phyloP scores from a whole-genome alignment of 2,329 filamentous ascomycete genomes.

The Verticillium longisporum region DNA sequence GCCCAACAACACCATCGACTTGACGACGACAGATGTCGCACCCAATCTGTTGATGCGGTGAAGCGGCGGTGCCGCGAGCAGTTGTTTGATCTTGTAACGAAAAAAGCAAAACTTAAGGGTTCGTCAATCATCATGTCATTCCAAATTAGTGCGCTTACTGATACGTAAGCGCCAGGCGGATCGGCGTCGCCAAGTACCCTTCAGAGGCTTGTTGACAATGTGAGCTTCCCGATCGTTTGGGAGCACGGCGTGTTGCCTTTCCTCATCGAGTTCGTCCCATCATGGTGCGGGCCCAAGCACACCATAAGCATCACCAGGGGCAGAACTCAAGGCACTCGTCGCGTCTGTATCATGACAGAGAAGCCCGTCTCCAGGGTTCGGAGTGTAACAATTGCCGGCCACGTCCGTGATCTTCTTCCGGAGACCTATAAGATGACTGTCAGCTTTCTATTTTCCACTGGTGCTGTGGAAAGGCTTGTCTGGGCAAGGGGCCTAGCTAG shows the following conservation, averaged over 20 bases:
- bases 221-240: slow-evolving; percentile 32
- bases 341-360: slow-evolving; percentile 34
- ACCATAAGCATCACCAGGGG: slow-evolving; percentile 31
- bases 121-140: neutral
- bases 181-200: slow-evolving; percentile 22
- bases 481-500: slow-evolving; percentile 32
- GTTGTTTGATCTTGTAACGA: slow-evolving; percentile 26
- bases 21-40: neutral
- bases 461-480: slow-evolving; percentile 26
- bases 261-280: slow-evolving; percentile 31
- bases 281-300: slow-evolving; percentile 32
- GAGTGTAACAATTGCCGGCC: slow-evolving; percentile 29
- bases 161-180: slow-evolving; percentile 13
- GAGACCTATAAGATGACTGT: slow-evolving; percentile 19
- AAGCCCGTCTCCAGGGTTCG: slow-evolving; percentile 24
- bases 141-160: neutral
- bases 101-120: slow-evolving; percentile 21
- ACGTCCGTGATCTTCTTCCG: slow-evolving; percentile 34
- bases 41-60: slow-evolving; percentile 17
- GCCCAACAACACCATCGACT: neutral
- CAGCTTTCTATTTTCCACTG: slow-evolving; percentile 30
- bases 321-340: slow-evolving; percentile 23
- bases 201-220: slow-evolving; percentile 22
- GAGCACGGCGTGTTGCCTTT: slow-evolving; percentile 37
- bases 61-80: slow-evolving; percentile 30